Evolutionary conservation across 2,329 filamentous ascomycete genomes (phyloP), one percentile per base, ranked within the genome.

Genomic region (Pseudogymnoascus sp.): DNA sequence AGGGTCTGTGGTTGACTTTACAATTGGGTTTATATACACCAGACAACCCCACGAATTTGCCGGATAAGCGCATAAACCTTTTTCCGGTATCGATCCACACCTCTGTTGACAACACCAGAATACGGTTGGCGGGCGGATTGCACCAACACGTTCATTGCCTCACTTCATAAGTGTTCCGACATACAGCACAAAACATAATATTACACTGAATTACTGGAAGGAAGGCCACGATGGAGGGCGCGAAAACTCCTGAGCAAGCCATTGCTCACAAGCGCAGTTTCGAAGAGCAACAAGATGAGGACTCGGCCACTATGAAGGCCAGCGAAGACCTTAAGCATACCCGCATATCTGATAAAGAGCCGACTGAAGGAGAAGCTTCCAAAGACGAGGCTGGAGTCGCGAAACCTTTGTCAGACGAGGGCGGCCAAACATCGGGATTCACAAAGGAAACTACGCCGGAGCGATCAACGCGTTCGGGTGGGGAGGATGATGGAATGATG

Each of bases 301-400:
- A 87, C 71, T 81, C 82, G 36, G 84, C 84, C 68, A 87, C 85
- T 39, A 82, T 82, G 62, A 84, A 84, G 59, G 78, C 85, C 36
- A 81, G 85, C 64, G 81, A 86, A 68, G 85, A 87, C 73, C 78
- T 87, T 39, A 84, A 82, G 74, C 83, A 87, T 65, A 85, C 84
- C 8, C 79, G 76, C 59, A 86, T 87, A 65, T 87, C 84, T 14
- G 84, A 73, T 82, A 67, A 77, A 72, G 58, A 64, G 14, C 12
- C 57, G 22, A 57, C 64, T 12, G 30, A 50, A 11, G 30, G 61
- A 61, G 59, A 63, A 50, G 64, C 65, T 67, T 58, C 69, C 71
- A 64, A 68, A 69, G 60, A 69, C 67, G 63, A 67, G 35, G 62
- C 66, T 43, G 60, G 57, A 33, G 58, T 67, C 38, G 67, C 70